Conservation (phyloP, 169 alveolate genomes). For the Eimeria tenella region DNA sequence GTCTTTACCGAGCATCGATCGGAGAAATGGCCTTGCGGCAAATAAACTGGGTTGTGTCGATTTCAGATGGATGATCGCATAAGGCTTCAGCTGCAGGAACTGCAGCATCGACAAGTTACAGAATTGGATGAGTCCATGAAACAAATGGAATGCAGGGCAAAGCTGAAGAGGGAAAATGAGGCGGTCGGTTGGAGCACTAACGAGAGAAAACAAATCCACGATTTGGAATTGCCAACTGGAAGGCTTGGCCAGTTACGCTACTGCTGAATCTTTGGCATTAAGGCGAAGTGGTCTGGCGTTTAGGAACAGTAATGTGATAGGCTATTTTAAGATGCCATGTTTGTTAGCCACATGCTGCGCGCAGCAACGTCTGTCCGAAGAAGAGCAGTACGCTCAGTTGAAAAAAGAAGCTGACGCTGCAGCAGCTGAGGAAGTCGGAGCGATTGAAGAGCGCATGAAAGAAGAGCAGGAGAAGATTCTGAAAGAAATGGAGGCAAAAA, state of each 20-base stretch:
- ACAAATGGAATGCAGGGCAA: constrained; percentile 29
- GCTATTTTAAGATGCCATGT: not conserved
- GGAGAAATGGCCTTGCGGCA: too few relatives aligned
- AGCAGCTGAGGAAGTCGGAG: constrained; percentile 45
- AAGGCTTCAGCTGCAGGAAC: constrained; percentile 53
- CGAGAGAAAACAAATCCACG: not conserved
- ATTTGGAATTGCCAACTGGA: not conserved
- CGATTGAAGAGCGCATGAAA: constrained; percentile 59
- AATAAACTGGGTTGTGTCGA: not conserved
- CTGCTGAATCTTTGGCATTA: too few relatives aligned
- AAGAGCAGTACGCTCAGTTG: constrained; percentile 38
- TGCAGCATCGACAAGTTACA: constrained; percentile 17
- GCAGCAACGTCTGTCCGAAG: constrained; percentile 50
- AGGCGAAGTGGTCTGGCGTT: not conserved
- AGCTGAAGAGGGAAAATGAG: constrained; percentile 13
- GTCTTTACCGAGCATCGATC: too few relatives aligned
- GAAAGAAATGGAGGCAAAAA: constrained; percentile 60
- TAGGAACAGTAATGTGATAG: not conserved
- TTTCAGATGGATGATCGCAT: constrained; percentile 39
- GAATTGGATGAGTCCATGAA: constrained; percentile 36
- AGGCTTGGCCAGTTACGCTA: too few relatives aligned
- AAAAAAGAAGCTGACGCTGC: constrained; percentile 65
- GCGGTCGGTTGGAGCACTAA: not conserved
- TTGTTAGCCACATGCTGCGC: not conserved
- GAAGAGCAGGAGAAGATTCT: constrained; percentile 48